Base-by-base conservation (phyloP, 495 filamentous ascomycete species). In the Aspergillus steynii region DNA sequence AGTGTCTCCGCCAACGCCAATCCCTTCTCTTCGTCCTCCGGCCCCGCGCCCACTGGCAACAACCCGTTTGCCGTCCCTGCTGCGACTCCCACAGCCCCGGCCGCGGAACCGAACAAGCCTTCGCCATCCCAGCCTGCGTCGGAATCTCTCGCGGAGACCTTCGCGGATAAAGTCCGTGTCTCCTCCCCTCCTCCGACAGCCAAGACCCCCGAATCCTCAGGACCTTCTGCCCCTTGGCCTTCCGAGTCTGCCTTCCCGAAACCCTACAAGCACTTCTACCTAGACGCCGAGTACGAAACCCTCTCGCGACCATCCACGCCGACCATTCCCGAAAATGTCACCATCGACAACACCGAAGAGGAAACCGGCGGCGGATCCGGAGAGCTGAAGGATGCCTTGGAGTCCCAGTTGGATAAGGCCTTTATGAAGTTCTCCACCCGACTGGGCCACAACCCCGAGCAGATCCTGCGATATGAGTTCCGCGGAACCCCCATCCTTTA, bases 201-300 rank as follows among this genome's bases (percentile, higher is more conserved):
- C 56, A 61, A 71, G 60, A 55, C 74, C 2, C 71, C 76, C n/a
- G 77, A 77, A 59, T 58, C 62, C 50, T 14, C 67, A 47, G 69
- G 65, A 2, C 53, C 75, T 0, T 61, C 61, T 1, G 64, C 88
- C 31, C 90, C 92, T 5, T 99, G 93, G 93, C 94, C 95, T 20
- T 56, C 80, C 28, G 73, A 80, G 31, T 76, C 85, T 6, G 73
- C 76, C 2, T 87, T 89, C 63, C 91, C 92, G 2, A 25, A 78
- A 0, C 78, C 90, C 4, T 97, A 92, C 77, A 88, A 91, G 0
- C 70, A 82, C 51, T 90, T 86, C 74, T 88, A 90, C 79, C 85
- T 99, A 49, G 94, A 98, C 69, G 94, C 93, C 10, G 95, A 97
- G 63, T 93, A 91, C 79, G 96, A 98, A 71, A 88, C 86, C 20